These are phyloP conservation scores for Termitomyces sp. DNA, from an alignment of 768 basidiomycete species.

Conservation along the genomic window DNA sequence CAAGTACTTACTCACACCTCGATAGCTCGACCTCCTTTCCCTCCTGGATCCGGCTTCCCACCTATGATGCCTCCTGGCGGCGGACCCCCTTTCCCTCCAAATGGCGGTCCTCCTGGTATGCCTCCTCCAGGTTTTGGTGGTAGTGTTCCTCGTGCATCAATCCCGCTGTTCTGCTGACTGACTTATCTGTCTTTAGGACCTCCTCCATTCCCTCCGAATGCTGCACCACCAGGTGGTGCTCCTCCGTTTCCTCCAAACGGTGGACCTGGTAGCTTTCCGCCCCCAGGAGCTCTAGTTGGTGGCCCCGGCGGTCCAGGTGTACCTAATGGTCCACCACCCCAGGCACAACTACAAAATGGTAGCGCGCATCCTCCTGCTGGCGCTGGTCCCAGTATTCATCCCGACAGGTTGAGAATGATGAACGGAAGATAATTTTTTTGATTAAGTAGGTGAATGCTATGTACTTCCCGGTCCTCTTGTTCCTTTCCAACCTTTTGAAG, in stretches of 20 bases:
- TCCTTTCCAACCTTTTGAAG: not conserved
- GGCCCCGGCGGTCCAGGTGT: slow-evolving; percentile 39
- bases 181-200: not conserved
- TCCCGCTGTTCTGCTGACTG: not conserved
- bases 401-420: slow-evolving; percentile 83
- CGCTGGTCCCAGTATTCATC: slow-evolving; percentile 67
- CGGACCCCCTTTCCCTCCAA: slow-evolving; percentile 75
- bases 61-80: slow-evolving; percentile 47
- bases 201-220: slow-evolving; percentile 3
- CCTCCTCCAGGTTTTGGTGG: slow-evolving; percentile 43
- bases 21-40: slow-evolving; percentile 63
- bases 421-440: slow-evolving; percentile 21
- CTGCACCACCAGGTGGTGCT: slow-evolving; percentile 2
- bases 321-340: slow-evolving; percentile 26
- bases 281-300: slow-evolving; percentile 47
- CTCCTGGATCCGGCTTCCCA: slow-evolving; percentile 56
- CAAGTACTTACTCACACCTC: slow-evolving; percentile 4
- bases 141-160: slow-evolving; percentile 18
- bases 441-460: slow-evolving; percentile 1
- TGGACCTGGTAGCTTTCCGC: slow-evolving; percentile 20
- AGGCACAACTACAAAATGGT: slow-evolving; percentile 21
- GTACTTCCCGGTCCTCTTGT: not conserved
- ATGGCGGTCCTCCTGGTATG: slow-evolving; percentile 39
- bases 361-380: slow-evolving; percentile 23
- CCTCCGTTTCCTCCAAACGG: slow-evolving; percentile 3